Evolutionary conservation across 2,329 filamentous ascomycete genomes (phyloP).

Genomic region (Pezicula carpinea): DNA sequence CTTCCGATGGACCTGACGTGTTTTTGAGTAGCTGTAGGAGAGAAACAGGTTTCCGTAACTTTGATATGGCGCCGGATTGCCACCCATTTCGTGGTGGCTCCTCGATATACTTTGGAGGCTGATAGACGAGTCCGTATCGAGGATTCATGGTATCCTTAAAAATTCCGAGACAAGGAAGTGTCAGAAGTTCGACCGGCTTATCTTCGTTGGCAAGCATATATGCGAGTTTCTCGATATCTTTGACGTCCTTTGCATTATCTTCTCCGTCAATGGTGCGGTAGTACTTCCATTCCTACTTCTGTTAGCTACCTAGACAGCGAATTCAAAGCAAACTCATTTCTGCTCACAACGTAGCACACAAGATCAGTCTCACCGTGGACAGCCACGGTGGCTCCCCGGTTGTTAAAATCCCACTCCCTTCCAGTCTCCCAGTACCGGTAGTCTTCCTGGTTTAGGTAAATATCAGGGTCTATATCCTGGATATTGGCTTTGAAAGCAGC

Average conservation of each 20-base stretch:
- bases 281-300: background rate
- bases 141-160: background rate
- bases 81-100: background rate
- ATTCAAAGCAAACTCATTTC: too few relatives aligned
- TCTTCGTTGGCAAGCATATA: background rate
- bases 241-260: background rate
- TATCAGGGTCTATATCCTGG: too few relatives aligned
- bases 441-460: too few relatives aligned
- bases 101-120: background rate
- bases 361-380: too few relatives aligned
- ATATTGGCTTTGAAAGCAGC: too few relatives aligned
- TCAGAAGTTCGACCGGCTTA: background rate
- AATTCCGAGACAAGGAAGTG: background rate
- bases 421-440: too few relatives aligned
- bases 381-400: too few relatives aligned
- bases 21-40: background rate
- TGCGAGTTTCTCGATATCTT: background rate
- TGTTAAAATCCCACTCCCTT: too few relatives aligned
- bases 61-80: background rate
- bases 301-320: background rate
- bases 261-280: background rate
- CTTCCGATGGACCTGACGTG: too few relatives aligned
- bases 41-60: background rate
- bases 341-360: too few relatives aligned
- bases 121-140: background rate